Evolutionary conservation across 176 grass and related monocot genomes (phyloP), one percentile per base, ranked within the genome.

Genomic region (Aegilops longissima): DNA sequence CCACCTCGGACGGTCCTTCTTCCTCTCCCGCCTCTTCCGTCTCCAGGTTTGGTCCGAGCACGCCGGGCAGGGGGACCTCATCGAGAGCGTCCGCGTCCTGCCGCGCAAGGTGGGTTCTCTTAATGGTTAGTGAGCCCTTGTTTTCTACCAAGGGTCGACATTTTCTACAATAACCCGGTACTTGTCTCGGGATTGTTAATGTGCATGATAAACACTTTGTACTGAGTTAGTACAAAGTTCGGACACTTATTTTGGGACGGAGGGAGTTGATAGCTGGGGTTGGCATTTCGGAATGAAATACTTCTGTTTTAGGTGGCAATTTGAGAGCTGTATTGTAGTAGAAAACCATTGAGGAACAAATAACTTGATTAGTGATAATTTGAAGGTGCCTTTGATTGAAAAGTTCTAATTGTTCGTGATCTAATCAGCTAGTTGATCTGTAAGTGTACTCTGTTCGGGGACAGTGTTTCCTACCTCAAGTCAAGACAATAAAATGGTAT

Each of bases 61-160:
- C 25, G 82, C 66, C 4, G 92, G 87, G 1, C 66, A 86, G 29
- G 92, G 89, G 0, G 97, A 96, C 59, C 89, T 96, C 71, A 31
- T 99, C 69, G 94, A 99, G 85, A 94, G 85, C 85, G 94, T 99
- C 16, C 90, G 94, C 61, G 94, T 99, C 66, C 88, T 99, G 68
- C 94, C 97, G 24, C 92, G 94, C 66, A 92, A 91, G 92, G 97
- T 98, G 73, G 65, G 58, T 80, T 56, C 64, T 35, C 67, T 25
- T 38, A 30, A 73, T 64, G 35, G 31, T 77, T 66, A 66, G 20
- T 45, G 17, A 68, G 30, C 63, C 44, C 79, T 51, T 51, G 79
- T 49, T 51, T 81, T 9, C 4, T 68, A n/a, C 12, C 2, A 47
- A 59, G 44, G 14, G 23, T 51, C 16, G 44, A 76, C 73, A 52